Evolutionary conservation across 176 grass and related monocot genomes (phyloP).

Genomic region (Pharus latifolius): DNA sequence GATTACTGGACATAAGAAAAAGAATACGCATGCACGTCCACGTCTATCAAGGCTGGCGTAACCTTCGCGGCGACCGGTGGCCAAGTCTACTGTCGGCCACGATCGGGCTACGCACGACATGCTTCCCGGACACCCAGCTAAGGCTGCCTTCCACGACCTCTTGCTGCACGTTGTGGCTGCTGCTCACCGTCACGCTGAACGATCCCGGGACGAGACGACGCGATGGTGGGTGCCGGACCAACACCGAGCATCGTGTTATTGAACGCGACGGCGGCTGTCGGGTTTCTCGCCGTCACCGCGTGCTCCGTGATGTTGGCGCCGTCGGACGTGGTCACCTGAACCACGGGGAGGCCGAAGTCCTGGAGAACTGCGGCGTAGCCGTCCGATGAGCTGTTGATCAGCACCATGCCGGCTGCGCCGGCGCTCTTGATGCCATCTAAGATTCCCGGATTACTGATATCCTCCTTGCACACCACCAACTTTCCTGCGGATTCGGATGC

Average conservation of each 20-base stretch:
- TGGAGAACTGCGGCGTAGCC: background rate
- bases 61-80: too few relatives aligned
- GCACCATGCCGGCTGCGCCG: too few relatives aligned
- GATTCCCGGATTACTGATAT: too few relatives aligned
- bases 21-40: too few relatives aligned
- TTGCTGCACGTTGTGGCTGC: background rate
- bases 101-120: slow-evolving; percentile 14
- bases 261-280: background rate
- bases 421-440: too few relatives aligned
- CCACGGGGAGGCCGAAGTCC: background rate
- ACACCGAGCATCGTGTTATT: background rate
- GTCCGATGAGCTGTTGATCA: background rate
- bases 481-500: too few relatives aligned
- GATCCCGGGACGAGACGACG: slow-evolving; percentile 16
- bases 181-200: slow-evolving; percentile 19
- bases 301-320: background rate
- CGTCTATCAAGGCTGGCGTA: too few relatives aligned
- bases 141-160: background rate
- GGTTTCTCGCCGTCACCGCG: background rate
- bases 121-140: background rate
- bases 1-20: too few relatives aligned
- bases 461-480: too few relatives aligned
- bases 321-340: background rate
- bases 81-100: background rate
- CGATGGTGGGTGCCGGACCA: background rate